Evolutionary conservation across 2,329 filamentous ascomycete species (phyloP), one percentile per base, ranked within the genome.

Genomic region (Alternaria ethzedia): DNA sequence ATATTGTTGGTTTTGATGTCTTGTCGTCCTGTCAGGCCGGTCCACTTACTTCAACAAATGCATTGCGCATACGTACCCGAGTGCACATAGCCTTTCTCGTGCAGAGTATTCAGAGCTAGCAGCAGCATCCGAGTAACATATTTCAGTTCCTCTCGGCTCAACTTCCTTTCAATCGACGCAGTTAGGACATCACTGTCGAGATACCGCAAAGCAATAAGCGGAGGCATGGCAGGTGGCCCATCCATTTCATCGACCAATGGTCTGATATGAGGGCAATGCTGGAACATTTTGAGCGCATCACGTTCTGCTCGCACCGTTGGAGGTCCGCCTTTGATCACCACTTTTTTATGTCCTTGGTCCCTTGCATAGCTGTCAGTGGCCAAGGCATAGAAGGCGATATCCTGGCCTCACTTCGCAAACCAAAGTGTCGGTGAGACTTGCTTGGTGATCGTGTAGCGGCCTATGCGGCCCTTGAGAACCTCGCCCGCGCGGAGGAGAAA

Each of bases 1-100:
- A 81, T 72, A 57, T 81, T 81, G 41, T 80, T 70, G n/a, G 72
- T 78, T 55, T 81, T 82, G 54, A 76, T 56, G 61, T 77, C 75
- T 77, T 41, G 32, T 41, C 15, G 15, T 41, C 8, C 32, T 10
- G 32, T 41, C 32, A 41, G 32, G 8, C 32, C 32, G 8, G 32
- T 36, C 15, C 32, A n/a, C 32, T n/a, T n/a, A 9, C 32, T 41
- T 41, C 15, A 41, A 41, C 32, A 0, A n/a, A n/a, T n/a, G 15
- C 4, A n/a, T 3, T 41, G 32, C 32, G 32, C 15, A n/a, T 41
- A 41, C 32, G 32, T 41, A 41, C 32, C 32, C 2, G 32, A 41
- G 32, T 41, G 32, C 32, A 41, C 32, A n/a, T 41, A 41, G 8
- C 32, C 32, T 41, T 41, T 41, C 15, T 41, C 32, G 32, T 41